Evolutionary conservation across 2,329 filamentous ascomycete species (phyloP), one percentile per base, ranked within the genome.

Genomic region (Fusarium sulawesiense): DNA sequence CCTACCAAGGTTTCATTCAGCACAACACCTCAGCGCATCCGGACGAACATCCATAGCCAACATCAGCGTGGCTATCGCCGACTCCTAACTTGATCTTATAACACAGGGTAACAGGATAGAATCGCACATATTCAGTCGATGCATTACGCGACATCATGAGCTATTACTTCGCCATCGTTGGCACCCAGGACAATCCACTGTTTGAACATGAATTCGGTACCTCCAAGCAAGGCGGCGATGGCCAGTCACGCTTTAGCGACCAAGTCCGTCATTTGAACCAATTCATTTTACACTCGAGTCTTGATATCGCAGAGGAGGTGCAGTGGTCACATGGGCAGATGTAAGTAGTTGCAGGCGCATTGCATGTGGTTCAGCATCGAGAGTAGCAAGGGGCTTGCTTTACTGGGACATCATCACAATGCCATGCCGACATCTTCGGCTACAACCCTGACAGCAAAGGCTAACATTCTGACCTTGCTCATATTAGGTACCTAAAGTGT

Each of bases 131-230:
- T 20, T 48, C 34, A 53, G 62, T 74, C 64, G 72, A 80, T 75
- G 76, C 75, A 66, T 66, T 69, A 37, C 61, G 67, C 73, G 61
- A 61, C 71, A 85, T 74, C 70, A 98, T 98, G 96, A 98, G 94
- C 65, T 99, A 98, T 87, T 98, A 98, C 85, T 98, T 99, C 83
- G 93, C 93, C 78, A 97, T 99, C 74, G 89, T 99, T 80, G 96
- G 94, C 78, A 97, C 94, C 23, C 93, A 93, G 76, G 96, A 99
- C 84, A 97, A 95, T 78, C 95, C 96, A 34, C 88, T 99, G 73
- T 99, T 98, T 83, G 95, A 97, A 83, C 89, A 97, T 81, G 94
- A 97, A 78, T 99, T 99, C 80, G 96, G 96, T 76, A 98, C 95
- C 41, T 97, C 93, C 42, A 98, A 98, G 81, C 92, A 94, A 75